Base-by-base conservation (phyloP, 1,284 basidiomycete genomes). In the Apiotrichum sp. region DNA sequence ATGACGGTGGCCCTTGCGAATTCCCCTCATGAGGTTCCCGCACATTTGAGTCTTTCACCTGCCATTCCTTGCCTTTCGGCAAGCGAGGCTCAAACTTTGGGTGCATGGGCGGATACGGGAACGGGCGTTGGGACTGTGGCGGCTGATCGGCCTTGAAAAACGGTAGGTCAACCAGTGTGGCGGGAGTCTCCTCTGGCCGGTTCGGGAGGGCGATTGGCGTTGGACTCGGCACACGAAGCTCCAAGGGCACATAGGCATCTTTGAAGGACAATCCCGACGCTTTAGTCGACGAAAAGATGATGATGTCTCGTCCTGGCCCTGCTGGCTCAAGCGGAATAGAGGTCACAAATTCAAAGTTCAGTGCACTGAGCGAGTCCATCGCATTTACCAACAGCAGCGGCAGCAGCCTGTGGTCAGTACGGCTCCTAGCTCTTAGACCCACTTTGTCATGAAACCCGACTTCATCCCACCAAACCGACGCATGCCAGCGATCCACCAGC, bases 401-500 rank as follows among this genome's bases (percentile, higher is more conserved):
- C 34, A 71, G 70, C 2, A 72, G 53, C 43, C 69, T 73, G 56
- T 3, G 41, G 29, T 49, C 11, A n/a, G n/a, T 41, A 6, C 40
- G 10, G 40, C 9, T 41, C n/a, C 40, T 41, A 41, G 40, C 9
- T n/a, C 13, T 13, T 9, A 29, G 35, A 59, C 67, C 64, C 50
- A 72, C 71, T 57, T 65, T 31, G 69, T 62, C 0, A 68, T 59
- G 0, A 59, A 45, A n/a, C 57, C 58, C 33, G 58, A 49, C 56
- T 65, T 72, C 33, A 74, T 47, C 6, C 65, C 63, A 6, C 64
- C 66, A 34, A 53, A 6, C 33, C 52, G 2, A 63, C 70, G 56
- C 63, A 74, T 64, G 4, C 71, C 71, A 10, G 62, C 65, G 8
- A 75, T 54, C 67, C 70, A 69, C 56, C 73, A 75, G 8, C 68